Conservation (phyloP, 768 basidiomycete genomes). For the Sistotremastrum niveocremeum region DNA sequence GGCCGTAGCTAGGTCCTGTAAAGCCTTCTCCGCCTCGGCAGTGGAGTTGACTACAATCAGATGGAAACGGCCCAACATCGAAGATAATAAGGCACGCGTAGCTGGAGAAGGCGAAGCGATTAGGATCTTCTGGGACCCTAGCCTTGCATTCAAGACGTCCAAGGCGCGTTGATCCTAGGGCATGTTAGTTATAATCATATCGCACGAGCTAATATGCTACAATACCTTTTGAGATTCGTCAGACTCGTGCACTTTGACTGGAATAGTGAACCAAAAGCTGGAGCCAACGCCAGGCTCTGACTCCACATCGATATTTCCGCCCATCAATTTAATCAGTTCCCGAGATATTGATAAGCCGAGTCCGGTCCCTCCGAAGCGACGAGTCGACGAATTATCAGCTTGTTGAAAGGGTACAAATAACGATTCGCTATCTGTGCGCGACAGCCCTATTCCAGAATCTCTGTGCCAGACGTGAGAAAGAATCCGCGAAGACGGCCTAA, state of each 20-base stretch:
- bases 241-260: constrained; percentile 42
- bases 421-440: constrained; percentile 48
- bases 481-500: not conserved
- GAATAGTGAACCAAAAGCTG: constrained; percentile 63
- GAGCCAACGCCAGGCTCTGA: constrained; percentile 54
- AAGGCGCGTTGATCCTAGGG: not conserved
- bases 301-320: constrained; percentile 56
- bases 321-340: constrained; percentile 64
- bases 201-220: not conserved
- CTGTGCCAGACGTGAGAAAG: constrained; percentile 16
- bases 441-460: constrained; percentile 63
- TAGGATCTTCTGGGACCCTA: constrained; percentile 21
- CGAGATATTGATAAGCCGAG: constrained; percentile 63
- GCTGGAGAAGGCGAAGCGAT: constrained; percentile 46
- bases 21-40: constrained; percentile 30
- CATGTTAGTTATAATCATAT: not conserved
- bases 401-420: constrained; percentile 68
- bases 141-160: not conserved
- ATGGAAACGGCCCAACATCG: constrained; percentile 42
- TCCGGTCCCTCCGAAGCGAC: constrained; percentile 68
- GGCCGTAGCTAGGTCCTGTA: constrained; percentile 20
- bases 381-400: constrained; percentile 66
- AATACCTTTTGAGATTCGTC: constrained; percentile 44
- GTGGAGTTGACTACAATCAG: constrained; percentile 31
- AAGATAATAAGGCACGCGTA: constrained; percentile 40